Evolutionary conservation across 768 basidiomycete genomes (phyloP), one percentile per base, ranked within the genome.

Genomic region (Dentipellis sp.): DNA sequence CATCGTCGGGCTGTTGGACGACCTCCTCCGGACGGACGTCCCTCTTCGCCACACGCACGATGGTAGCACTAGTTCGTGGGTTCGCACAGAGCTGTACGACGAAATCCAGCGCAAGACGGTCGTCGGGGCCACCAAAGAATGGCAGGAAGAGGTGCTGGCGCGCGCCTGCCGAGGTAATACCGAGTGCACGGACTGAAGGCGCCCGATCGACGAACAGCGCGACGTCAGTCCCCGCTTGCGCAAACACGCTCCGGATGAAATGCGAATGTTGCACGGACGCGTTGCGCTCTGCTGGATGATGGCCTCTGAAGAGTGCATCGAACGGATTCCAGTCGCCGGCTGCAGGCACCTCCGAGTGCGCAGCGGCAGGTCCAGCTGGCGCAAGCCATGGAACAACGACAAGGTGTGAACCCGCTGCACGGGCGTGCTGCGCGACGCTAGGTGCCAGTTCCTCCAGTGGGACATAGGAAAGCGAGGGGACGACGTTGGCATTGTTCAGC

Each of bases 51-150:
- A 95, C 71, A 62, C 83, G 76, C 53, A 93, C 67, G 2, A 94
- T 82, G 0, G 88, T 92, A 10, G 91, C 95, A 9, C 72, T 79
- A 11, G 89, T 77, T 55, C 72, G 74, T 11, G 79, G 73, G 60
- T 85, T 86, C 56, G 78, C 73, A 67, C 90, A 94, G 29, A 97
- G 72, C 69, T 94, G 94, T 12, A 87, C 79, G 21, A 90, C 86
- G 62, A 97, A 83, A 34, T 88, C 82, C 37, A 98, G 72, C 0
- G 92, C 91, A 16, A 93, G 75, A 2, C 95, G 78, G 66, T 97
- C 94, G 67, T 98, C 95, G 0, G 92, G 88, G 0, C 95, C 95
- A 21, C 95, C 95, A 67, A 92, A 89, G 79, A 97, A 97, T 0
- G 92, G 89, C 11, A 97, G 64, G 70, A 92, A 88, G 12, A 97